phyloP scores from a whole-genome alignment of 2,329 filamentous ascomycete genomes.

The Dryadomyces quercivorus region DNA sequence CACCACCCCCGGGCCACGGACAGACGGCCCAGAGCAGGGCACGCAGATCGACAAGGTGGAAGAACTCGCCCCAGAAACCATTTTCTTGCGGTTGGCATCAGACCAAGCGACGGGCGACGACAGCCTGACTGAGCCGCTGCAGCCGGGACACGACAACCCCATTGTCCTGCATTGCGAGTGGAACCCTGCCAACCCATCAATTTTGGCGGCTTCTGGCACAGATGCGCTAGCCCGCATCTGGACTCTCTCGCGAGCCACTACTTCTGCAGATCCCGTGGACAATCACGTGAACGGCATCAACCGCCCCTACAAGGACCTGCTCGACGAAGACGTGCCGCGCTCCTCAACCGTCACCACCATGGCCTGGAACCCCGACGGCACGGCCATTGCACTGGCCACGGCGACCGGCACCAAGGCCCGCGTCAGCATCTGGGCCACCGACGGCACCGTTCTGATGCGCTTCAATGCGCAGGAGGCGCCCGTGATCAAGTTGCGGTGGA shows the following conservation, averaged over 20 bases:
- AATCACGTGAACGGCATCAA: slow-evolving; percentile 31
- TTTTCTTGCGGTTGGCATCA: slow-evolving; percentile 42
- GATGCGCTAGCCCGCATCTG: slow-evolving; percentile 60
- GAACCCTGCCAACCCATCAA: slow-evolving; percentile 51
- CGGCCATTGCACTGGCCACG: slow-evolving; percentile 43
- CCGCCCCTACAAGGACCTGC: slow-evolving; percentile 32
- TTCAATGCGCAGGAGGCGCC: slow-evolving; percentile 49
- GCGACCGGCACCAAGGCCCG: slow-evolving; percentile 40
- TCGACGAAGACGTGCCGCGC: slow-evolving; percentile 40
- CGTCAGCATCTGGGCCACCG: slow-evolving; percentile 43
- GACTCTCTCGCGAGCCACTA: slow-evolving; percentile 45
- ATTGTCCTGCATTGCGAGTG: slow-evolving; percentile 57
- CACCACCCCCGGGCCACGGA: slow-evolving; percentile 39
- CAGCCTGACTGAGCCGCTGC: slow-evolving; percentile 15
- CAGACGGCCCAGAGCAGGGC: slow-evolving; percentile 50
- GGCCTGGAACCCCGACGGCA: slow-evolving; percentile 47
- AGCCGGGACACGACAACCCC: slow-evolving; percentile 34
- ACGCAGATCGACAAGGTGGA: slow-evolving; percentile 53
- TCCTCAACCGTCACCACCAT: slow-evolving; percentile 45
- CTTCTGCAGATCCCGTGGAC: slow-evolving; percentile 30
- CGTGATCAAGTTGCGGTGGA: slow-evolving; percentile 50
- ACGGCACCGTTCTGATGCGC: slow-evolving; percentile 38
- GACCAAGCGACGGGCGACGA: slow-evolving; percentile 25
- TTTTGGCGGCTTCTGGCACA: slow-evolving; percentile 56
- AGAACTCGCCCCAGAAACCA: slow-evolving; percentile 47